phyloP scores from a whole-genome alignment of 306 rosid genomes.

The Pyrus bretschneideri region DNA sequence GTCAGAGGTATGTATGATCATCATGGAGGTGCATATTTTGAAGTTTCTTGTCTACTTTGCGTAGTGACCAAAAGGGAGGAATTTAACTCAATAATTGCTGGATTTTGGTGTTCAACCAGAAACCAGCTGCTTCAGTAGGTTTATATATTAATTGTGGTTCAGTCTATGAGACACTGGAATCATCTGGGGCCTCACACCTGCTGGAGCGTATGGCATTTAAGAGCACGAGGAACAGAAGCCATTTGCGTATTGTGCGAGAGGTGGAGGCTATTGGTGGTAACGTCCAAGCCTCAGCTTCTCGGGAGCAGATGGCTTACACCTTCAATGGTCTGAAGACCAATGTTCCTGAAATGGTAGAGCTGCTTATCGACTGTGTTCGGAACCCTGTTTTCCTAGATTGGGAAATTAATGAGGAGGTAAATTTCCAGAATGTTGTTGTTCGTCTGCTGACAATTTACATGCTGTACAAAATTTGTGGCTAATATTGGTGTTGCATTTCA shows the following conservation, averaged over 20 bases:
- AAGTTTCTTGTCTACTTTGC: neutral
- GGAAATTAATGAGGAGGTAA: conserved; percentile 94
- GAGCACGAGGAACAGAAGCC: conserved; percentile 75
- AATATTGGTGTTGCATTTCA: neutral
- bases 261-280: conserved; percentile 92
- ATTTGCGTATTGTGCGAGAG: conserved; percentile 80
- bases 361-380: conserved; percentile 70
- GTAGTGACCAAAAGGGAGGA: neutral
- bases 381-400: conserved; percentile 86
- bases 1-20: conserved; percentile 38
- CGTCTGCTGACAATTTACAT: neutral
- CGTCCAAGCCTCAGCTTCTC: conserved; percentile 78
- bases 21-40: neutral
- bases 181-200: conserved; percentile 74
- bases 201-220: conserved; percentile 89
- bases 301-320: conserved; percentile 94
- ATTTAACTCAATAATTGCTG: neutral
- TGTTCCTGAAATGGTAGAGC: conserved; percentile 92
- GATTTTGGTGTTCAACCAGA: conserved; percentile 36
- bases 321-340: conserved; percentile 78
- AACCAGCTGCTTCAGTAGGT: conserved; percentile 80
- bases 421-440: neutral
- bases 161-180: conserved; percentile 64
- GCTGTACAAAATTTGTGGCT: neutral
- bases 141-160: conserved; percentile 75